Conservation (phyloP, 495 filamentous ascomycete genomes). For the Daldinia childiae region DNA sequence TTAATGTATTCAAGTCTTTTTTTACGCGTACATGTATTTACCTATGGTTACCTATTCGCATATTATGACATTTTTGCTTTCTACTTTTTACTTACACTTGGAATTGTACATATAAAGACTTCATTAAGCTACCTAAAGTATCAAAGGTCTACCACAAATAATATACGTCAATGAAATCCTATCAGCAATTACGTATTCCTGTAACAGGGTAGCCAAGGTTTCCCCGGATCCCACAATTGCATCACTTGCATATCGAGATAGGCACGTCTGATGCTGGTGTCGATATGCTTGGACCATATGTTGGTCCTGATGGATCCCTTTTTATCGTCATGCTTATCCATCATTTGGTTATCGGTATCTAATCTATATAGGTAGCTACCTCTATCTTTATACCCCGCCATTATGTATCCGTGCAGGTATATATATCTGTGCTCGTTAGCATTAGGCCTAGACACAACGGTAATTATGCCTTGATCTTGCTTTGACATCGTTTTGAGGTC, state of each 20-base stretch:
- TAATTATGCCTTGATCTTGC: neutral
- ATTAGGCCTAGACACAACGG: neutral
- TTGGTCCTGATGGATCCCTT: conserved; percentile 15
- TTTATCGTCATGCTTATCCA: conserved; percentile 8
- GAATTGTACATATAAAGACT: neutral
- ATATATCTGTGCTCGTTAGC: neutral
- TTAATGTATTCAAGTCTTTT: neutral
- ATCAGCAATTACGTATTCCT: conserved; percentile 14
- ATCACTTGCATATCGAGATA: conserved; percentile 39
- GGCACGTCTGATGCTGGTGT: conserved; percentile 18
- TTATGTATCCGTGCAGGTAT: neutral
- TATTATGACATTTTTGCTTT: neutral
- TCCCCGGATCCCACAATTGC: conserved; percentile 41
- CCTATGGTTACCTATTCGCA: neutral
- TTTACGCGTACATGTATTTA: neutral
- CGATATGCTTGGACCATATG: conserved; percentile 5
- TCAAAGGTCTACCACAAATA: neutral
- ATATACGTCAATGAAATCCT: conserved; percentile 3
- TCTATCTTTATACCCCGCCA: neutral
- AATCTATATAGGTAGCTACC: neutral
- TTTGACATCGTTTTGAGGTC: neutral
- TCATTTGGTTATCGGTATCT: neutral
- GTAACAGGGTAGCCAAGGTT: conserved; percentile 16
- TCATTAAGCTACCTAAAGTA: neutral
- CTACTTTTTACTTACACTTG: neutral